Evolutionary conservation across 345 rosid genomes (phyloP).

Genomic region (Bretschneidera sinensis): DNA sequence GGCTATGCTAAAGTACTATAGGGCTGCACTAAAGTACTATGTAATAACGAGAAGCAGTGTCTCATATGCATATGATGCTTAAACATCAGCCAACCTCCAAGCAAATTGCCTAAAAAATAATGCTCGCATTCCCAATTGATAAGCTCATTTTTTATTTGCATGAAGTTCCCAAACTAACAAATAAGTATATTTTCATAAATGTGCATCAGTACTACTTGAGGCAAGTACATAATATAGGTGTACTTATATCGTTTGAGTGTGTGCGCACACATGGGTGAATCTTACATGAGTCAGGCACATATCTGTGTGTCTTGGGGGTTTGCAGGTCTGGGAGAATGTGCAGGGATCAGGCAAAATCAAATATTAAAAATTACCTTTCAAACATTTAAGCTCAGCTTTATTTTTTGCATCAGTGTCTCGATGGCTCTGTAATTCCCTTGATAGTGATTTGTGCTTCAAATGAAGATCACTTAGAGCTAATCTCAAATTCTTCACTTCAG

Average conservation of each 20-base stretch:
- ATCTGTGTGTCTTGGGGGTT: neutral
- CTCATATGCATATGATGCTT: too few relatives aligned
- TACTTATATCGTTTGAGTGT: too few relatives aligned
- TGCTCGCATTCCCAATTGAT: neutral
- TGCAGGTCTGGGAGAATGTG: neutral
- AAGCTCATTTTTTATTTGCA: neutral
- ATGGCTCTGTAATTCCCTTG: slow-evolving; percentile 51
- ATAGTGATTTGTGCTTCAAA: slow-evolving; percentile 59
- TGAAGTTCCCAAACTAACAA: neutral
- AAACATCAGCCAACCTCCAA: too few relatives aligned
- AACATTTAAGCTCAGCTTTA: slow-evolving; percentile 55
- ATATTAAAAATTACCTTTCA: slow-evolving; percentile 50
- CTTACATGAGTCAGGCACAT: neutral
- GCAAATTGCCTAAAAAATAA: too few relatives aligned
- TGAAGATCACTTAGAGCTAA: slow-evolving; percentile 56
- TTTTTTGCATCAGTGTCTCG: slow-evolving; percentile 62
- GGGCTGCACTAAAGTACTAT: too few relatives aligned
- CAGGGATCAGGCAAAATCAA: neutral
- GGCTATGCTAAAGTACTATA: too few relatives aligned
- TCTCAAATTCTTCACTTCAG: slow-evolving; percentile 66
- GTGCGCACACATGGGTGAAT: neutral
- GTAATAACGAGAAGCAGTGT: too few relatives aligned
- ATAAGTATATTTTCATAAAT: too few relatives aligned
- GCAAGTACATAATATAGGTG: too few relatives aligned
- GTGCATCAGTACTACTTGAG: neutral